Evolutionary conservation across 257 asterid genomes (phyloP), one percentile per base, ranked within the genome.

Genomic region (Solanum pennellii): DNA sequence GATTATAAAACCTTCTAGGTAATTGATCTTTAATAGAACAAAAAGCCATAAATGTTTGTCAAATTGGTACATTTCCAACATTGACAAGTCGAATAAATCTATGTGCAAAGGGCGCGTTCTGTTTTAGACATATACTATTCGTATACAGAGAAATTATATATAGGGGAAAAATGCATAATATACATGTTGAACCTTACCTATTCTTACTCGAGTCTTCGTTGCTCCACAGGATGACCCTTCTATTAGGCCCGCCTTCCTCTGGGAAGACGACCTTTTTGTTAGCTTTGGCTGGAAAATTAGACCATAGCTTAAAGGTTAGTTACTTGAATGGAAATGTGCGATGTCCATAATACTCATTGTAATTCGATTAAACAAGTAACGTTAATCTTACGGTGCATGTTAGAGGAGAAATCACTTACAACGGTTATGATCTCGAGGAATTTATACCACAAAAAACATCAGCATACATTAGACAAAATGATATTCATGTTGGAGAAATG

Each of bases 1-100:
- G 87, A 91, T 93, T 73, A 87, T 94, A 14, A 94, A 92, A 83
- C 96, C 98, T 44, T 93, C 96, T 9, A 94, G 97, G 96, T 94
- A 91, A 62, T 39, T 39, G 44, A 39, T 39, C 42, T 39, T 39
- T 39, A 39, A 39, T 39, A 39, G 42, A 39, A 39, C 9, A 39
- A 39, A 39, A 39, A 39, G 42, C 9, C 42, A 39, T 39, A 39
- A 2, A 39, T 39, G 6, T 39, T 39, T 7, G 42, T 39, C 42
- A 39, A 41, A 60, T 60, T 60, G 29, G 29, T 60, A 60, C 12
- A 21, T 60, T 21, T 60, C 68, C 68, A 60, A 60, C 29, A 60
- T 62, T 62, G 31, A 62, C 16, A 62, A n/a, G 31, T 60, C n/a
- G 1, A 3, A 1, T 60, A 23, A 9, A 23, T 60, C 27, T 21